These are phyloP conservation scores for Sclerospora graminicola DNA, from an alignment of 352 stramenopile genomes.

Conservation along the genomic window DNA sequence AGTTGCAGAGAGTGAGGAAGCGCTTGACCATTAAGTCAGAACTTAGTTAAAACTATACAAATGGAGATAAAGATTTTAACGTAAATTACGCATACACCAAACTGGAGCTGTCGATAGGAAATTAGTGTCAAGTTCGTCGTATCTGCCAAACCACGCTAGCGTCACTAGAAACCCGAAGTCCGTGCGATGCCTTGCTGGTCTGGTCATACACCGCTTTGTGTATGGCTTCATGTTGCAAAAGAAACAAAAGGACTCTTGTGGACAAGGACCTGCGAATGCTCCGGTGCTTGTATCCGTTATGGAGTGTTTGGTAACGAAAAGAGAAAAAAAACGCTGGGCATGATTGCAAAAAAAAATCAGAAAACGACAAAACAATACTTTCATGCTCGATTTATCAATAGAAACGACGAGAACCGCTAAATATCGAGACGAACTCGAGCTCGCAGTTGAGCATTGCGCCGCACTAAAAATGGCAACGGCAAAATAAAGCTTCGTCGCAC, in stretches of 20 bases:
- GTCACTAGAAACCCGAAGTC: constrained; percentile 11
- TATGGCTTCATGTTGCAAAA: constrained; percentile 14
- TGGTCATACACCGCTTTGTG: constrained; percentile 38
- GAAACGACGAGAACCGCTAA: constrained; percentile 16
- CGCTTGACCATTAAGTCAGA: constrained; percentile 24
- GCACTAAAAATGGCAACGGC: constrained; percentile 1
- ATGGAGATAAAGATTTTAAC: constrained; percentile 9
- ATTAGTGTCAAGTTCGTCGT: constrained; percentile 31
- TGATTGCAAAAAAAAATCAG: constrained; percentile 24
- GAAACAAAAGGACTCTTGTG: constrained; percentile 2
- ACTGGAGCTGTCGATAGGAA: constrained; percentile 34
- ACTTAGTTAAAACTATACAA: constrained; percentile 8
- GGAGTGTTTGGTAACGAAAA: constrained; percentile 21
- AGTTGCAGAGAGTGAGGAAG: neutral
- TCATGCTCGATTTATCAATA: constrained; percentile 12
- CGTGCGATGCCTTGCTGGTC: neutral
- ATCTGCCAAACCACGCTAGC: constrained; percentile 48
- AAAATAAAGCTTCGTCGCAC: neutral
- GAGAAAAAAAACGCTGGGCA: constrained; percentile 23
- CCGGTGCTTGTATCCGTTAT: constrained; percentile 27
- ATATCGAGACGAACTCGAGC: constrained; percentile 37
- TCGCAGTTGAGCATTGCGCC: constrained; percentile 22
- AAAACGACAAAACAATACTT: constrained; percentile 8
- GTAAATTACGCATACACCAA: constrained; percentile 43
- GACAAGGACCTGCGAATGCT: too few relatives aligned